phyloP scores from a whole-genome alignment of 2,329 filamentous ascomycete species.

The Xylaria polymorpha region DNA sequence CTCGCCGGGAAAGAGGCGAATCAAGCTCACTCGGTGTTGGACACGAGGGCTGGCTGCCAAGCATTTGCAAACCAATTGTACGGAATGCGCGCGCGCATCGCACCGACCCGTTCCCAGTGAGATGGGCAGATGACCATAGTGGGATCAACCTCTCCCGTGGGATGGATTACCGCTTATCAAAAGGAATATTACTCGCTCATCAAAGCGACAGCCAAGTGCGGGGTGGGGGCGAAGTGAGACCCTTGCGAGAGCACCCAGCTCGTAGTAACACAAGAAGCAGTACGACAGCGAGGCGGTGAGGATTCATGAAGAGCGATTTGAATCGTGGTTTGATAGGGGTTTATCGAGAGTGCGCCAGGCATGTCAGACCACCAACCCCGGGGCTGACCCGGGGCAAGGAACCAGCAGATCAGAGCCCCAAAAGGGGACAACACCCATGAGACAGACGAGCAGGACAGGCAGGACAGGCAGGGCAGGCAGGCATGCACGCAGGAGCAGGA shows the following conservation, averaged over 20 bases:
- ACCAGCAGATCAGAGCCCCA: slow-evolving; percentile 28
- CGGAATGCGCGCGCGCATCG: slow-evolving; percentile 31
- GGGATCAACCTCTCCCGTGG: slow-evolving; percentile 22
- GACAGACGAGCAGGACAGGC: slow-evolving; percentile 31
- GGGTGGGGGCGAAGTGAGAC: slow-evolving; percentile 24
- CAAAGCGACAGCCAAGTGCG: background rate
- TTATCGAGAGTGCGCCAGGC: slow-evolving; percentile 18
- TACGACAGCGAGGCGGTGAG: slow-evolving; percentile 33
- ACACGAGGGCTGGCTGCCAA: slow-evolving; percentile 27
- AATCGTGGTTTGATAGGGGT: slow-evolving; percentile 17
- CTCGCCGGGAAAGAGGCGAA: slow-evolving; percentile 10
- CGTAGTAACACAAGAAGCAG: slow-evolving; percentile 14
- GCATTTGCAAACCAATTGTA: slow-evolving; percentile 13
- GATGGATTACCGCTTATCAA: slow-evolving; percentile 20
- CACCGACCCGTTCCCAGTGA: slow-evolving; percentile 35
- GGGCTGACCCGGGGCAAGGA: slow-evolving; percentile 4
- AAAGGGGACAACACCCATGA: slow-evolving; percentile 25
- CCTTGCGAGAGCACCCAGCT: slow-evolving; percentile 21
- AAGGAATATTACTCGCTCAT: slow-evolving; percentile 7
- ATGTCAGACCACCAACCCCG: slow-evolving; percentile 31
- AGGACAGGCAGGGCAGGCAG: slow-evolving; percentile 21
- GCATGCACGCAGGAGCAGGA: slow-evolving; percentile 20
- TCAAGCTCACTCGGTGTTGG: background rate
- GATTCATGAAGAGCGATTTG: background rate
- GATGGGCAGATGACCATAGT: slow-evolving; percentile 18